Evolutionary conservation across 2,329 filamentous ascomycete genomes (phyloP), one percentile per base, ranked within the genome.

Genomic region (Aureobasidium subglaciale): DNA sequence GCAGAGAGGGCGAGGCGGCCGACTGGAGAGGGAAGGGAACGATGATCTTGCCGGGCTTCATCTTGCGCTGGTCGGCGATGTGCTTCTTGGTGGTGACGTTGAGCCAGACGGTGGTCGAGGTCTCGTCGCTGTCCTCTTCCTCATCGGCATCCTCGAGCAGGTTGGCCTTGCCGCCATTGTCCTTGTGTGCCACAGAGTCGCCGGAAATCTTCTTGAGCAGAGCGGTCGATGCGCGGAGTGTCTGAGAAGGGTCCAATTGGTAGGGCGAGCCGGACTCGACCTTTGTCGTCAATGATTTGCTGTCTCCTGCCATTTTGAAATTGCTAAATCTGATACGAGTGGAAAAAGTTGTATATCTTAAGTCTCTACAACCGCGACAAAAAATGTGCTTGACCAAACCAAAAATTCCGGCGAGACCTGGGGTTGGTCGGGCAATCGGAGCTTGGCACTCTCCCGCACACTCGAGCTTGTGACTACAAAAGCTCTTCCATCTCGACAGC

Each of bases 31-130:
- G 78, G 53, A 70, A 60, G n/a, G 64, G 66, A 5, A 68, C 64
- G 4, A 61, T 59, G 57, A 96, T 88, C 74, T 92, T 95, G 70
- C 82, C 81, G 25, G 91, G 90, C 77, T 95, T 92, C 62, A 96
- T 78, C 55, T 84, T 81, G 68, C 83, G 83, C 71, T 88, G 86
- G 73, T 95, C 87, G 59, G 78, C 75, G 60, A 85, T 78, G 65
- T 85, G 81, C 70, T 83, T 82, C 71, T 86, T 86, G 32, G 83
- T 85, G 18, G 82, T 81, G 25, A 86, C 67, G 41, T 79, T 73
- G 35, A 85, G 76, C 77, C 82, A 85, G 56, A 86, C 71, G n/a
- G 80, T 75, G 6, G 67, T 65, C 15, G 79, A 76, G 46, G 76
- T 75, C 24, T 71, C 64, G 24, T 71, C 64, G 4, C 70, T 65